Percentiles rank a stretch among this genome's conserved stretches.
phyloP scores from a whole-genome alignment of 257 asterid species.

The Jasminum sambac region DNA sequence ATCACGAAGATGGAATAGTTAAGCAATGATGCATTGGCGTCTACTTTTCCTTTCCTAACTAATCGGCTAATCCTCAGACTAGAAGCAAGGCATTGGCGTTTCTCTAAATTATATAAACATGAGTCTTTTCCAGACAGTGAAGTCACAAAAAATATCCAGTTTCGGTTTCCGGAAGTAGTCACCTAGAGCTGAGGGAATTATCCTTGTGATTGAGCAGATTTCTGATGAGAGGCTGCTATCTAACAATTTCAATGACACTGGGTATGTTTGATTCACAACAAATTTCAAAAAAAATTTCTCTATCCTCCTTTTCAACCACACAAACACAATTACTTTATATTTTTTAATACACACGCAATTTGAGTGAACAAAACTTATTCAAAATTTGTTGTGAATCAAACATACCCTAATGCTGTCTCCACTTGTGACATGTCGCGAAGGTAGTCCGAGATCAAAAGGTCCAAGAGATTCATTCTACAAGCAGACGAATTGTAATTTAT shows the following conservation, averaged over 20 bases:
- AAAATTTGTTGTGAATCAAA: too few species aligned
- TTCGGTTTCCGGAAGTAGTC: not conserved
- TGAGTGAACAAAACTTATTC: too few species aligned
- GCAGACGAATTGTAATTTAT: slow-evolving; percentile 9
- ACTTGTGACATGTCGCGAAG: slow-evolving; percentile 20
- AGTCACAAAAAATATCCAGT: not conserved
- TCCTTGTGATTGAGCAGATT: slow-evolving; percentile 4
- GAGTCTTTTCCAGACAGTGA: not conserved
- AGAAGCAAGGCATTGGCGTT: not conserved
- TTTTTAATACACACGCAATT: too few species aligned
- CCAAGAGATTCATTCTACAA: slow-evolving; percentile 42
- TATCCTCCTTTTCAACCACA: too few species aligned
- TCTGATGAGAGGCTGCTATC: slow-evolving; percentile 12
- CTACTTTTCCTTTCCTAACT: not conserved
- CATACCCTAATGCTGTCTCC: slow-evolving; percentile 33
- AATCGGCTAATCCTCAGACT: not conserved
- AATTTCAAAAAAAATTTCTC: too few species aligned
- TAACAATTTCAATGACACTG: slow-evolving; percentile 26
- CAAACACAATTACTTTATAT: too few species aligned
- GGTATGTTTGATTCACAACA: too few species aligned
- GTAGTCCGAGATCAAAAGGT: slow-evolving; percentile 32
- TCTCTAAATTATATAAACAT: not conserved
- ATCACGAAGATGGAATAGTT: not conserved
- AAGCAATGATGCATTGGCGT: not conserved
- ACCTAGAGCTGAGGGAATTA: slow-evolving; percentile 10